Base-by-base conservation (phyloP, 345 rosid genomes). In the Litchi chinensis region DNA sequence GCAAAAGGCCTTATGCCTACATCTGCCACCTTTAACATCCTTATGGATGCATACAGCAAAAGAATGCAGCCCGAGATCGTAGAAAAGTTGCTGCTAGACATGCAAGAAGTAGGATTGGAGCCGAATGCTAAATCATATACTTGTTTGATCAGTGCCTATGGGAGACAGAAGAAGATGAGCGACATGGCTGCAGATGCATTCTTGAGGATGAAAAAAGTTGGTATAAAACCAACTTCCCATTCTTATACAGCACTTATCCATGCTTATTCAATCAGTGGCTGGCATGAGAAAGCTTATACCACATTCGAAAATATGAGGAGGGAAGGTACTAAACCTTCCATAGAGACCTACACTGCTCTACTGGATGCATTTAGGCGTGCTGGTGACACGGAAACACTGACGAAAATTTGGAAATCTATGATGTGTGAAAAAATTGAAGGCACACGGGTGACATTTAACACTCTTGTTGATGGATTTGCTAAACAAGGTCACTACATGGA, bases 1-100 rank as follows among this genome's bases (percentile, higher is more conserved):
- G 76, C 74, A 32, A 93, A 88, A 86, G 89, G 96, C 79, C 80
- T 91, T 63, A 77, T 77, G 79, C 95, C 95, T 10, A 88, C 95
- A 0, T 62, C 84, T 76, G 87, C 88, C 0, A 89, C 90, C 18
- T 95, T 85, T 56, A 93, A 91, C 85, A 87, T 92, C 84, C 88
- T 95, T 0, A 91, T 93, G 91, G 91, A 92, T 87, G 93, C 96
- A 24, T 95, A 95, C 77, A 85, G 97, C 68, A 87, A 91, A 83
- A 92, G 99, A 83, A 92, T 92, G 90, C 98, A 95, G 85, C 98
- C 98, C 10, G 93, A 92, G 76, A 83, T 90, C 28, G 89, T 93
- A 13, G 92, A 93, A 80, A 90, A 84, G 63, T 79, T 95, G 71
- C 74, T 93, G 40, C n/a, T 68, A 57, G 98, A 95, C 78, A 89